These are phyloP conservation scores for Polytrichum formosum DNA, from an alignment of 225 moss, liverwort and hornwort genomes.

Conservation along the genomic window DNA sequence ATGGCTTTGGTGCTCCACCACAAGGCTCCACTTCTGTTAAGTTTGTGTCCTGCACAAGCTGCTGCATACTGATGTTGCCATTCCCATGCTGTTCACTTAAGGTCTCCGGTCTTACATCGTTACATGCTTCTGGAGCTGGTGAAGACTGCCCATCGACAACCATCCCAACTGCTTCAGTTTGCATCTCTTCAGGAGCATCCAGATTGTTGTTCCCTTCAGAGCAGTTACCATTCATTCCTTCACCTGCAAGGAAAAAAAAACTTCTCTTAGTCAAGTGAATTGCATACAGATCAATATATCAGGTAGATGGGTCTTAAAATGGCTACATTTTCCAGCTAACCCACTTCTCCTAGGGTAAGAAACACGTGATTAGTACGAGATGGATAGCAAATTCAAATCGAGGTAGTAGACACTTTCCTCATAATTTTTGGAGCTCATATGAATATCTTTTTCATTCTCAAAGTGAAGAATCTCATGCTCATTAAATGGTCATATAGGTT, in stretches of 20 bases:
- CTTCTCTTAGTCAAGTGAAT: background rate
- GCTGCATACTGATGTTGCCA: constrained; percentile 10
- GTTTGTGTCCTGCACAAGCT: constrained; percentile 10
- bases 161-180: constrained; percentile 27
- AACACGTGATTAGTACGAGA: too few relatives aligned
- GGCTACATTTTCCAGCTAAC: too few relatives aligned
- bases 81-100: constrained; percentile 32
- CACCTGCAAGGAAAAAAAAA: constrained; percentile 14
- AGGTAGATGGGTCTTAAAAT: too few relatives aligned
- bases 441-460: too few relatives aligned
- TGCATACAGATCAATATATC: too few relatives aligned
- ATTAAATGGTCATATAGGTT: too few relatives aligned
- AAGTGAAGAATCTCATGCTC: too few relatives aligned
- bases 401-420: too few relatives aligned
- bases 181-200: constrained; percentile 26
- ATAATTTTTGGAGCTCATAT: too few relatives aligned
- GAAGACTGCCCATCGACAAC: constrained; percentile 29
- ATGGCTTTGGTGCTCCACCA: constrained; percentile 24
- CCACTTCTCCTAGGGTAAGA: too few relatives aligned
- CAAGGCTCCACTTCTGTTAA: constrained; percentile 9
- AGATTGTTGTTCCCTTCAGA: constrained; percentile 26
- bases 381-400: too few relatives aligned
- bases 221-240: constrained; percentile 49
- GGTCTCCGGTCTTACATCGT: constrained; percentile 24
- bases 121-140: constrained; percentile 28